Evolutionary conservation across 257 asterid species (phyloP).

Genomic region (Solanum pinnatisectum): DNA sequence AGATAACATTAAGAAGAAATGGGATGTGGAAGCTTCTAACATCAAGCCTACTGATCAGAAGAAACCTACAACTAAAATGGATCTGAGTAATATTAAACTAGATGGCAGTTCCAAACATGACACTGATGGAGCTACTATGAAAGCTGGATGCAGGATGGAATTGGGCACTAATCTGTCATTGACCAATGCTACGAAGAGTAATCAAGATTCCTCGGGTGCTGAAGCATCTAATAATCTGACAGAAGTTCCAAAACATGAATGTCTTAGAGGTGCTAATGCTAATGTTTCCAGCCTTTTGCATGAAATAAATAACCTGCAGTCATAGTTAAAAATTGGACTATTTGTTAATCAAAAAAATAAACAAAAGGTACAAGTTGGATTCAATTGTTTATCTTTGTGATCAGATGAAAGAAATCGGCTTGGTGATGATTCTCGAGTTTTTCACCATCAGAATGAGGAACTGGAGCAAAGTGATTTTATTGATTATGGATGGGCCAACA

Average conservation of each 20-base stretch:
- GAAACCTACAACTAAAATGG: conserved; percentile 25
- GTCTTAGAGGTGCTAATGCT: conserved; percentile 25
- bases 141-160: conserved; percentile 20
- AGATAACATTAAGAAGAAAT: conserved; percentile 41
- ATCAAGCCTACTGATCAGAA: conserved; percentile 31
- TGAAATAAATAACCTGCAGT: background rate
- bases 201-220: conserved; percentile 23
- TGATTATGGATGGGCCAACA: conserved; percentile 79
- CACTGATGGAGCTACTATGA: conserved; percentile 13
- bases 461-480: conserved; percentile 57
- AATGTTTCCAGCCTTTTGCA: background rate
- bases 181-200: conserved; percentile 26
- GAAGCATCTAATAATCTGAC: conserved; percentile 18
- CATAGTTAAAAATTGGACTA: background rate
- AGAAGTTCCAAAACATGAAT: conserved; percentile 18
- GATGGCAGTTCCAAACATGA: conserved; percentile 33
- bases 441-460: conserved; percentile 45
- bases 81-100: conserved; percentile 13
- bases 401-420: conserved; percentile 36
- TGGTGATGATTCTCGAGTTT: conserved; percentile 36
- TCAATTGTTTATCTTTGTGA: conserved; percentile 9
- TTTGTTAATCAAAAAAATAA: background rate
- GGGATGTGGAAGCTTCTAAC: conserved; percentile 25
- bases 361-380: background rate
- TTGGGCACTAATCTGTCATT: conserved; percentile 35